Base-by-base conservation (phyloP, 768 basidiomycete species). In the Pisolithus albus region DNA sequence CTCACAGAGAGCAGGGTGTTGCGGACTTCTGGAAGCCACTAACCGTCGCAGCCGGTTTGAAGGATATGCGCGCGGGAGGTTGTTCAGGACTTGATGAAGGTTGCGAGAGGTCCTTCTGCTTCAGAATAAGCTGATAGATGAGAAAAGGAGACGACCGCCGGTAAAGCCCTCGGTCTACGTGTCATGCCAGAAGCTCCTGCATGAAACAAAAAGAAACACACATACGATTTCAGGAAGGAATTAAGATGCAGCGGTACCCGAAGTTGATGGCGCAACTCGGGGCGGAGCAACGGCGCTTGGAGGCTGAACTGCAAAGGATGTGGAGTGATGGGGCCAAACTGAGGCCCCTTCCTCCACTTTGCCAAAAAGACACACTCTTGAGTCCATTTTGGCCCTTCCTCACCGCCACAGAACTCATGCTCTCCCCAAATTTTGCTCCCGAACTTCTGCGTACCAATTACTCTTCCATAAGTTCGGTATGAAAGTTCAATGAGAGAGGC, bases 401-500 rank as follows among this genome's bases (percentile, higher is more conserved):
- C 34, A 11, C 34, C 1, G 11, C 13, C 34, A 5, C 34, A 34
- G 13, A 34, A 5, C 34, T 41, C 40, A 18, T 8, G 18, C 9
- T 30, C 8, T 62, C 8, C 7, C 30, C 30, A 30, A 10, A 30
- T 9, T 30, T 7, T 10, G 8, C 30, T 30, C 30, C 30, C 6
- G 54, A 59, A 9, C 54, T 63, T 21, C 38, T 61, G 5, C 63
- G 64, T 36, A 53, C 56, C n/a, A n/a, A 9, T 28, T 6, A 28
- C 28, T 28, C 9, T 9, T 28, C 28, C 4, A 28, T 28, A 9
- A 28, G 9, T 46, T 62, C 1, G 59, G 19, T 28, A 28, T 28
- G 4, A 28, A 28, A 28, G 28, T 28, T 28, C 28, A 28, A 1
- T 28, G 9, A 1, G 28, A 28, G 28, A 28, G 2, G 9, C 28